Evolutionary conservation across 2,329 filamentous ascomycete genomes (phyloP), one percentile per base, ranked within the genome.

Genomic region (Cladosporium austrohemisphaericum): DNA sequence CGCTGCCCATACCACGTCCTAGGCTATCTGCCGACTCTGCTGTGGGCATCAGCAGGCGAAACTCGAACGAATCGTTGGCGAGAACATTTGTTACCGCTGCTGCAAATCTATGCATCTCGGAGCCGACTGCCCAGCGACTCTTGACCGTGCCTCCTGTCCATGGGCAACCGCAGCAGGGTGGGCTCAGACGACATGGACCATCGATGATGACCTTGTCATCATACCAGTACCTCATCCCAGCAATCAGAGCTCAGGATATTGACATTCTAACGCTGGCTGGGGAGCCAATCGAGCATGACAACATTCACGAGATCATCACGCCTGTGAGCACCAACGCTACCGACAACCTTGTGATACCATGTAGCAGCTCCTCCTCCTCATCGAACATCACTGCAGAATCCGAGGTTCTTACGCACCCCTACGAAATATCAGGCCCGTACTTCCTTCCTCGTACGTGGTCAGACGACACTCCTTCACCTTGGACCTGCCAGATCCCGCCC

Each of bases 31-130:
- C 20, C 4, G 41, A 45, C 31, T 25, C 29, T 2, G 29, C 29
- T n/a, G 20, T 45, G 19, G 41, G 41, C n/a, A 16, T 45, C n/a
- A 45, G 41, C 22, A 33, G 41, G 41, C 33, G 19, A 14, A 45
- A 31, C 14, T 45, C 41, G 11, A 45, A 10, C 31, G 41, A 35
- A 13, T 45, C 41, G 3, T 20, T 45, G 11, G 41, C 41, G 14
- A 45, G 13, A 20, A 45, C 41, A 13, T 45, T 45, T 5, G 31
- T 45, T 4, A 45, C 41, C 28, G 41, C 41, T 2, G 41, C 41
- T n/a, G 41, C 41, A 9, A 45, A 45, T 6, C 9, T 36, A 8
- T 26, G 7, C 19, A 33, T 45, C 14, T 20, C 41, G 11, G 41
- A 45, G 20, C 31, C 20, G 13, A 19, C 29, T 31, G 41, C 22